Evolutionary conservation across 148 eudicot genomes (phyloP).

Genomic region (Chenopodium formosanum): DNA sequence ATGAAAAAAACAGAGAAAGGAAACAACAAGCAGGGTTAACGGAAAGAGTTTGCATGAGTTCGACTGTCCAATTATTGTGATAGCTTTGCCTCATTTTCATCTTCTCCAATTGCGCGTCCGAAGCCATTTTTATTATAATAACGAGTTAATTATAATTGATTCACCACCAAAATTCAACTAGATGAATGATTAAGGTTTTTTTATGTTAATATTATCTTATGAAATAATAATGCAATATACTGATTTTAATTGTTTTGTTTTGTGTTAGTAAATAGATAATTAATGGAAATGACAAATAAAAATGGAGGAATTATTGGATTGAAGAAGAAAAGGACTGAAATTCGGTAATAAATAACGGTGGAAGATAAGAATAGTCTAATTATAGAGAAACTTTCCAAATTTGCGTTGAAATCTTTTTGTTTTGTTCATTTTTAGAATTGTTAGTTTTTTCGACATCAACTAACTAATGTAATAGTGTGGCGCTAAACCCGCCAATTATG

Average conservation of each 20-base stretch:
- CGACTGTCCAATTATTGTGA: conserved; percentile 30
- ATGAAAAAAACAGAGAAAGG: conserved; percentile 8
- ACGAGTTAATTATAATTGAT: too few species aligned
- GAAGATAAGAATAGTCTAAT: not conserved
- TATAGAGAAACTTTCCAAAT: not conserved
- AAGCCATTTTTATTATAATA: not conserved
- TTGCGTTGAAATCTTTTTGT: not conserved
- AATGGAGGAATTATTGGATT: not conserved
- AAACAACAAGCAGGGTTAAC: conserved; percentile 26
- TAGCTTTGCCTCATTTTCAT: conserved; percentile 29
- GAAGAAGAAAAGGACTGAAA: not conserved
- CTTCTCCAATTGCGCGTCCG: conserved; percentile 23
- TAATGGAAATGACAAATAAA: too few species aligned
- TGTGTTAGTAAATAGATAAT: too few species aligned
- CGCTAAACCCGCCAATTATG: not conserved
- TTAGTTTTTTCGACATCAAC: too few species aligned
- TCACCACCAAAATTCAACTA: not conserved
- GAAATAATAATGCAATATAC: not conserved
- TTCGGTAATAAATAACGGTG: not conserved
- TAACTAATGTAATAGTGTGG: not conserved
- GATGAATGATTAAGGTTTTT: not conserved
- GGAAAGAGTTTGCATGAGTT: conserved; percentile 21
- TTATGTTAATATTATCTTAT: not conserved
- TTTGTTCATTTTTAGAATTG: not conserved
- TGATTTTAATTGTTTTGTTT: too few species aligned